Conservation (phyloP, 305 asterid genomes). For the Fraxinus xanthoxyloides region DNA sequence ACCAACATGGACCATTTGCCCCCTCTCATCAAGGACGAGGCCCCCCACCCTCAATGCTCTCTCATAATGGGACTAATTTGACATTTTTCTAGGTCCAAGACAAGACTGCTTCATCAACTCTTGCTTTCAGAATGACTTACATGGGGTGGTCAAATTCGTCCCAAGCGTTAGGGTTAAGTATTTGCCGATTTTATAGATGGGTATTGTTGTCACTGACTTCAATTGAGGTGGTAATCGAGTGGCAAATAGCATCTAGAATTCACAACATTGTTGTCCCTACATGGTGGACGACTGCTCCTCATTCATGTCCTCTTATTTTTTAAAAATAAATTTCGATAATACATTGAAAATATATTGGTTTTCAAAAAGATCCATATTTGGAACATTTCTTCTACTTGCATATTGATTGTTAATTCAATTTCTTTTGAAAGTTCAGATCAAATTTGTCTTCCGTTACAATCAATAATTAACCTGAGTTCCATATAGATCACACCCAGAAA, state of each 20-base stretch:
- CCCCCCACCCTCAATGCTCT: slow-evolving; percentile 18
- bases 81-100: neutral
- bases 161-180: neutral
- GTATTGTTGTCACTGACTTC: neutral
- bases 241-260: neutral
- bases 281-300: neutral
- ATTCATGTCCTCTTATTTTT: neutral
- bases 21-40: slow-evolving; percentile 38
- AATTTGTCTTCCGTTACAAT: too few species aligned
- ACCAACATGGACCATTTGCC: slow-evolving; percentile 55
- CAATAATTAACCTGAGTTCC: too few species aligned
- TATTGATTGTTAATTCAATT: neutral
- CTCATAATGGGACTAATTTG: neutral
- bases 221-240: neutral
- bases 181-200: neutral
- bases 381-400: neutral
- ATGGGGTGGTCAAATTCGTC: neutral
- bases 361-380: neutral
- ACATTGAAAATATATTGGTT: neutral
- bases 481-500: too few species aligned
- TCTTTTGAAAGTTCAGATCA: neutral
- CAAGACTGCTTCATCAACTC: neutral
- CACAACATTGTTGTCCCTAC: neutral
- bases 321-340: too few species aligned
- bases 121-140: neutral